Evolutionary conservation across 208 protist genomes (phyloP).

Genomic region (Leishmania tropica): DNA sequence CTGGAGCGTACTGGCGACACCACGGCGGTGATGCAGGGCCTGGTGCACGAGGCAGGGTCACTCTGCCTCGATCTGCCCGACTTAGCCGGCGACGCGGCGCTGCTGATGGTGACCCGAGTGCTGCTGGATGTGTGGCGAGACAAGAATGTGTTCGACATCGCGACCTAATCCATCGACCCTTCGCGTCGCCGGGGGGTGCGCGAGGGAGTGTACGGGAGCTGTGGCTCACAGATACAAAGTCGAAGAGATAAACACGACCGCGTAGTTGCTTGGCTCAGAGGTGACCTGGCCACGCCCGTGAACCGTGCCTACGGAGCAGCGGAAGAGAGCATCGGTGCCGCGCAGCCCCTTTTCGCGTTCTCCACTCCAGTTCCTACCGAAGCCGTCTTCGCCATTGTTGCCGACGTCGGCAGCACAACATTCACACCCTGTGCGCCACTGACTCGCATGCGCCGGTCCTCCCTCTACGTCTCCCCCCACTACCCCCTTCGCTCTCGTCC

Average conservation of each 20-base stretch:
- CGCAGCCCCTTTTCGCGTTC: not conserved
- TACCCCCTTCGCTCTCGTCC: not conserved
- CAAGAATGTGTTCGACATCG: slow-evolving; percentile 67
- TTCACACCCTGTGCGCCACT: not conserved
- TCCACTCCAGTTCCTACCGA: not conserved
- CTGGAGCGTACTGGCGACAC: slow-evolving; percentile 8
- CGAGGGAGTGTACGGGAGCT: not conserved
- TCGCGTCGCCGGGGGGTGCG: not conserved
- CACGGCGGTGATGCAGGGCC: slow-evolving; percentile 20
- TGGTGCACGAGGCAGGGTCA: slow-evolving; percentile 25
- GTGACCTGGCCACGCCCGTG: not conserved
- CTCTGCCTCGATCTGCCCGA: slow-evolving; percentile 16
- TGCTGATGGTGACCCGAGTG: slow-evolving; percentile 16
- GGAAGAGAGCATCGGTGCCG: not conserved
- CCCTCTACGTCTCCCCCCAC: not conserved
- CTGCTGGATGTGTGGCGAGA: slow-evolving; percentile 43
- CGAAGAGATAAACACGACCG: not conserved
- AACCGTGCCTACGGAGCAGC: not conserved
- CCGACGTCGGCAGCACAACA: not conserved
- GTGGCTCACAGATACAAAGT: not conserved
- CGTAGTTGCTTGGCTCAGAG: not conserved
- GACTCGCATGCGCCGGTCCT: not conserved
- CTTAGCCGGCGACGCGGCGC: slow-evolving; percentile 11
- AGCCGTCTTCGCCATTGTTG: not conserved
- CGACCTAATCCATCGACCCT: not conserved